phyloP scores from a whole-genome alignment of 2,329 filamentous ascomycete species.

The Tolypocladium tundrense region DNA sequence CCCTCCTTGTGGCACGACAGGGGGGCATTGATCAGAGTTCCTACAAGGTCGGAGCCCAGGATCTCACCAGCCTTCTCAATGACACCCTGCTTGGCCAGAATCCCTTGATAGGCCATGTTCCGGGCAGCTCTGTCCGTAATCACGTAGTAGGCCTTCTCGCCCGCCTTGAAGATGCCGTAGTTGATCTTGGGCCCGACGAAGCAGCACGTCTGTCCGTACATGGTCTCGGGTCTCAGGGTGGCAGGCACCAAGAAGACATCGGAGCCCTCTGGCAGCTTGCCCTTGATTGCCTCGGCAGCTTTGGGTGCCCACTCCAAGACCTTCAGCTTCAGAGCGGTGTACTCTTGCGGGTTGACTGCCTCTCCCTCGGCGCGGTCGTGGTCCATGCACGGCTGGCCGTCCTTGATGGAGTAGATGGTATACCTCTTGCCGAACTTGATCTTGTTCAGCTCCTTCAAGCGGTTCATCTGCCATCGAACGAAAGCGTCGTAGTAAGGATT shows the following conservation, averaged over 20 bases:
- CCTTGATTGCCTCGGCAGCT: slow-evolving; percentile 60
- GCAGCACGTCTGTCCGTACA: slow-evolving; percentile 96
- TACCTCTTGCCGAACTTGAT: slow-evolving; percentile 91
- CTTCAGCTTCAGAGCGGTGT: slow-evolving; percentile 84
- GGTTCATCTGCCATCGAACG: slow-evolving; percentile 94
- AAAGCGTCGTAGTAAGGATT: slow-evolving; percentile 97
- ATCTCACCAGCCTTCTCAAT: slow-evolving; percentile 67
- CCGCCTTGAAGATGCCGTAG: slow-evolving; percentile 80
- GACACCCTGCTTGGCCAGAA: slow-evolving; percentile 68
- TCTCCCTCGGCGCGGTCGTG: slow-evolving; percentile 37
- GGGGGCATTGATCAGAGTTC: slow-evolving; percentile 82
- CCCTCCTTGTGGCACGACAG: slow-evolving; percentile 76
- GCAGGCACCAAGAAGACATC: slow-evolving; percentile 86
- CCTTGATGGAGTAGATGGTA: slow-evolving; percentile 63
- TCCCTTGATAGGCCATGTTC: slow-evolving; percentile 93
- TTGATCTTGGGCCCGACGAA: slow-evolving; percentile 85
- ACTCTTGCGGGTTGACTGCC: slow-evolving; percentile 69
- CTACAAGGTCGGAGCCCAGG: slow-evolving; percentile 69
- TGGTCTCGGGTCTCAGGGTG: slow-evolving; percentile 89
- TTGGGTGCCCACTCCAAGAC: slow-evolving; percentile 80
- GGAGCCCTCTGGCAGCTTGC: slow-evolving; percentile 67
- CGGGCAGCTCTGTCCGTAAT: slow-evolving; percentile 76
- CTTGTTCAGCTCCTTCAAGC: slow-evolving; percentile 78
- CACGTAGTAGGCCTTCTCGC: slow-evolving; percentile 71
- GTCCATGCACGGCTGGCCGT: slow-evolving; percentile 36